Base-by-base conservation (phyloP, 2,329 filamentous ascomycete genomes). In the Scedosporium boydii region DNA sequence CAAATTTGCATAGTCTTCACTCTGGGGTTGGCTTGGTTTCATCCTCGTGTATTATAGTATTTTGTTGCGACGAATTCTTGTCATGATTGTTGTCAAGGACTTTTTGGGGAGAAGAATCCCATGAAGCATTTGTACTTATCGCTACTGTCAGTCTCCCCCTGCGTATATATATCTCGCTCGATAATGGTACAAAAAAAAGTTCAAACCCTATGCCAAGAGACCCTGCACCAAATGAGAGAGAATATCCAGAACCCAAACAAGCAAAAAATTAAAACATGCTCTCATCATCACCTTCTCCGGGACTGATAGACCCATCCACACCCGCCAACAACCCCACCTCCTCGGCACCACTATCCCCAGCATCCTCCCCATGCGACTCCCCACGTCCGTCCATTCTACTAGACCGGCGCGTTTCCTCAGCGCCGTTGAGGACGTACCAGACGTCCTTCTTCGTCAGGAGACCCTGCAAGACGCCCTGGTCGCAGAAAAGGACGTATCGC, bases 381-480 rank as follows among this genome's bases (percentile, higher is more conserved):
- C 34, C 69, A 66, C 16, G 68, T 67, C 63, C 62, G 9, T 58
- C 67, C n/a, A 70, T 46, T 6, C 69, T 71, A 60, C 69, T 70
- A 4, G 73, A 77, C 21, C 79, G 76, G 27, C 81, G 76, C 62
- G 82, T 83, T 72, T 87, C 84, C 66, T 88, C 87, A 9, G 85
- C 86, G 51, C 88, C 90, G 71, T 96, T 91, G 56, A 98, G 80
- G 46, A 98, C 87, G 73, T 91, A 93, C 90, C 93, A 98, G 41
- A 96, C 87, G 75, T 99, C 95, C 78, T 99, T 99, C 79, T 98
- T 98, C 21, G 95, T 99, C 67, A 98, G 77, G 58, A 99, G 74
- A 0, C 95, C 95, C 72, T 91, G 87, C 46, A 99, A 76, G 59
- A 85, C 84, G 21, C 95, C 95, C 58, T 87, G 84, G 67, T 97